These are phyloP conservation scores for Zymoseptoria brevis DNA, from an alignment of 2,329 filamentous ascomycete species.

Conservation along the genomic window DNA sequence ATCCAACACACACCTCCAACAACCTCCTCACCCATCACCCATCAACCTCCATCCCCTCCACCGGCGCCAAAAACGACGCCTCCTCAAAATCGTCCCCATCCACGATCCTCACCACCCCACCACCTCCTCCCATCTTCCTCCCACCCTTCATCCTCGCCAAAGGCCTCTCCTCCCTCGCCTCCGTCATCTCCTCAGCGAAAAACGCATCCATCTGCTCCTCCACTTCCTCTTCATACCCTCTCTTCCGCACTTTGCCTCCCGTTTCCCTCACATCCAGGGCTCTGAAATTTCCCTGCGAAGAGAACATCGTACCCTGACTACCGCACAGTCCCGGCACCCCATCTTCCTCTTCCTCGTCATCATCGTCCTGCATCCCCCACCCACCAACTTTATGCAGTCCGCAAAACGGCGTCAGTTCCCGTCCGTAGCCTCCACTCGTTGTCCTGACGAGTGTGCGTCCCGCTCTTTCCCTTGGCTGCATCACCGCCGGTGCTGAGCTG, in stretches of 20 bases:
- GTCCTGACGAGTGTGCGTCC: neutral
- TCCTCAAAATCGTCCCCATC: slow-evolving; percentile 57
- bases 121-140: slow-evolving; percentile 24
- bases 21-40: neutral
- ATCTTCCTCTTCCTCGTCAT: slow-evolving; percentile 8
- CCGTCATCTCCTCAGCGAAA: slow-evolving; percentile 22
- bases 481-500: slow-evolving; percentile 16
- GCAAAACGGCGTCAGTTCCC: slow-evolving; percentile 72
- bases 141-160: slow-evolving; percentile 25
- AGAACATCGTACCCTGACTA: slow-evolving; percentile 32
- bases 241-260: slow-evolving; percentile 19
- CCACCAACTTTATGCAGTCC: slow-evolving; percentile 71
- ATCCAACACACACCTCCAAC: no score
- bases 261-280: neutral
- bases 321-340: slow-evolving; percentile 20
- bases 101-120: slow-evolving; percentile 30
- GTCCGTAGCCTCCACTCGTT: slow-evolving; percentile 13
- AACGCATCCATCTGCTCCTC: slow-evolving; percentile 30
- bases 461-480: slow-evolving; percentile 22
- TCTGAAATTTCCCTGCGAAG: slow-evolving; percentile 34
- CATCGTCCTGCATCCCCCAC: slow-evolving; percentile 48
- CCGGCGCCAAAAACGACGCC: slow-evolving; percentile 49
- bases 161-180: slow-evolving; percentile 6
- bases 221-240: slow-evolving; percentile 30
- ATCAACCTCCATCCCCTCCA: slow-evolving; percentile 12